A percentile compares a stretch with the other conserved stretches of the same genome.
Evolutionary conservation across 139 green algal genomes (phyloP).

Genomic region (Coccomyxa sp.): DNA sequence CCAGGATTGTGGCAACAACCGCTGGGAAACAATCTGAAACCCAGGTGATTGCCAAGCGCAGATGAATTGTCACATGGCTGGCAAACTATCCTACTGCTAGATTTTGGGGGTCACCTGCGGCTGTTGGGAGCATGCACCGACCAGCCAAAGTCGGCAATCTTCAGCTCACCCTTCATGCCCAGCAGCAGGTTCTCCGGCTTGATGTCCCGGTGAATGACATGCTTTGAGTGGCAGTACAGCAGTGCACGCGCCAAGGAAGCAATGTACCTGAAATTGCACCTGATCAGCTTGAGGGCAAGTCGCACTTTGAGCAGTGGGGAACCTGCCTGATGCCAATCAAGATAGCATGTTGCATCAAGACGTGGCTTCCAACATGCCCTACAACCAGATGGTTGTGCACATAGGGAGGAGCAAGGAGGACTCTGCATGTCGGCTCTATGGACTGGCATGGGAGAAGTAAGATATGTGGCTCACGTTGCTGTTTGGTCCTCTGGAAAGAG

Average conservation of each 20-base stretch:
- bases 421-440: neutral
- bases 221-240: slow-evolving; percentile 94
- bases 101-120: slow-evolving; percentile 22
- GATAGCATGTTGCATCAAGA: no score
- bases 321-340: neutral
- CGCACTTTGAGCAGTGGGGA: neutral
- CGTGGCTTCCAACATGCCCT: neutral
- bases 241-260: slow-evolving; percentile 80
- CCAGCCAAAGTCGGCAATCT: slow-evolving; percentile 99
- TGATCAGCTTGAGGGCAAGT: neutral
- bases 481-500: slow-evolving; percentile 80
- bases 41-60: no score
- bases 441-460: neutral
- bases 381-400: neutral
- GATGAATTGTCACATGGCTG: no score
- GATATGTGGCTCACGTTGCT: slow-evolving; percentile 64
- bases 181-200: slow-evolving; percentile 98
- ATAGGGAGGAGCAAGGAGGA: neutral
- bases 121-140: slow-evolving; percentile 90
- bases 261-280: slow-evolving; percentile 64
- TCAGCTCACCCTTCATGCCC: slow-evolving; percentile 87
- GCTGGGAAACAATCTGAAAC: no score
- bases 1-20: no score
- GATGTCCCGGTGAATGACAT: slow-evolving; percentile 99
- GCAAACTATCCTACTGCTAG: no score